Evolutionary conservation across 768 basidiomycete genomes (phyloP), one percentile per base, ranked within the genome.

Genomic region (Suillus decipiens): DNA sequence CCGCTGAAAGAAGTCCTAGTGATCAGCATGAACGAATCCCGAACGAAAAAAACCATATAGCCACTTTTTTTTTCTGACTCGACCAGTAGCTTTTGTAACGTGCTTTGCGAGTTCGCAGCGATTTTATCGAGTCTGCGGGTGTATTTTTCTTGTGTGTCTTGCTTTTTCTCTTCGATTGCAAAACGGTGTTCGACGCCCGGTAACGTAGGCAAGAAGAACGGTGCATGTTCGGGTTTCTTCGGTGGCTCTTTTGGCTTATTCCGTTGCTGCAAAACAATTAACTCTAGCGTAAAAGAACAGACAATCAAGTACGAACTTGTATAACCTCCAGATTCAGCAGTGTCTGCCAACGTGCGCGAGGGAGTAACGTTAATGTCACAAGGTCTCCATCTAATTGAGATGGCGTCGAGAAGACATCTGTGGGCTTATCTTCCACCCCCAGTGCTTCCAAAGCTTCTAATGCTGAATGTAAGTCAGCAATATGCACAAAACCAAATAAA

Each of bases 181-280:
- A 98, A 96, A 19, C 93, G 85, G 19, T 87, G 82, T 62, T 96
- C 93, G 12, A 95, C 85, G 12, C 95, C 96, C 5, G 92, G 89
- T 12, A 98, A 77, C 1, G 95, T 94, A 24, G 96, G 97, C 17
- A 99, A 80, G 82, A 99, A 99, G 81, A 99, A 99, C 0, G 97
- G 97, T 1, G 95, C 96, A 64, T 93, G 86, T 77, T 98, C 96
- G 14, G 94, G 93, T 31, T 89, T 91, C 76, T 99, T 98, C 8
- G 95, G 95, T 0, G 95, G 86, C 66, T 97, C 96, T 75, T 91
- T 95, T 14, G 97, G 95, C 80, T 96, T 97, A 74, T 99, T 99
- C 61, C 97, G 89, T 84, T 92, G 90, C 90, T 96, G 11, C 55
- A 58, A 17, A 47, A 48, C 28, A 37, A 54, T 36, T n/a, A 19